Base-by-base conservation (phyloP, 1,284 basidiomycete genomes). In the Austroboletus novae-zelandiae region DNA sequence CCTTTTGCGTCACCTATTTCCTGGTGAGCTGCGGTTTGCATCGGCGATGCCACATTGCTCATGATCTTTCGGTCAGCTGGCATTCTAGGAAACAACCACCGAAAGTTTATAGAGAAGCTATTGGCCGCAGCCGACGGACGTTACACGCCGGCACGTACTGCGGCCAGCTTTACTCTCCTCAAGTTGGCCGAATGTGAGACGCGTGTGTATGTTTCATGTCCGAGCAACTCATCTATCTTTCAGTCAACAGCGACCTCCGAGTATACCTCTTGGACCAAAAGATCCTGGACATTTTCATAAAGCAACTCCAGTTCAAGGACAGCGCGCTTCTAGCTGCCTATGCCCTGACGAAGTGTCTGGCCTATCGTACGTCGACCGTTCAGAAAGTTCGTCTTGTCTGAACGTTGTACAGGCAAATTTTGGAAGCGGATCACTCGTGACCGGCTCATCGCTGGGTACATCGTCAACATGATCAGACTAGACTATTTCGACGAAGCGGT, bases 401-500 rank as follows among this genome's bases (percentile, higher is more conserved):
- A 40, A 13, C 14, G 10, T 40, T 14, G 6, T 15, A 8, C n/a
- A 40, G 39, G 39, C 10, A 40, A 25, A 11, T 40, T 40, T 40
- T 27, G 39, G 20, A 27, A 14, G 23, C 39, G 40, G 13, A 41
- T 29, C 6, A 41, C 23, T 29, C 40, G 40, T 15, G 25, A 41
- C 8, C 6, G 25, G 2, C 29, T 35, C 15, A 5, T 55, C 14
- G 53, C 55, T 27, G 53, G 47, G 30, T 47, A 50, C 32, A 44
- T 55, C 14, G 53, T 55, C 11, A 51, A 55, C 30, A 55, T 55
- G 53, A 55, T 55, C 25, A 36, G 53, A 45, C 31, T 55, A 39
- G 53, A 51, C 42, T 55, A 55, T 45, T 55, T 55, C 17, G 53
- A 55, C 23, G 53, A 55, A 47, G 53, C 53, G 2, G 37, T 55